Percentiles rank a stretch among this genome's conserved stretches.
phyloP scores from a whole-genome alignment of 1,284 basidiomycete species.

The Pyrrhoderma noxium region DNA sequence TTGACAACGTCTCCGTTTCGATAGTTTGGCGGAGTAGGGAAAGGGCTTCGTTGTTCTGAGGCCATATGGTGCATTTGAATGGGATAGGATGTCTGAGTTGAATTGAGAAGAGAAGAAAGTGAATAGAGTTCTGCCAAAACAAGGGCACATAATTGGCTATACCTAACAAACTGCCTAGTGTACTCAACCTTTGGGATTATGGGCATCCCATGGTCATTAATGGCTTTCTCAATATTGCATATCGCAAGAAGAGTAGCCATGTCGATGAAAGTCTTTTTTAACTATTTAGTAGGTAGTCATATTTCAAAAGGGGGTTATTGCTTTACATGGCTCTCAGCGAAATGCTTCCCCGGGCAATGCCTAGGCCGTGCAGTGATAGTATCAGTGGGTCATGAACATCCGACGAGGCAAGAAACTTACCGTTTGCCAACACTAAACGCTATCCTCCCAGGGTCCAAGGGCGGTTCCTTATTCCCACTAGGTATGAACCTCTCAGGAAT shows the following conservation, averaged over 20 bases:
- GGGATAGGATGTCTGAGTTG: neutral
- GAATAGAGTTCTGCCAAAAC: no score
- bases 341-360: slow-evolving; percentile 10
- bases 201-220: slow-evolving; percentile 15
- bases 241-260: slow-evolving; percentile 17
- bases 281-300: no score
- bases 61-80: neutral
- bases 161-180: slow-evolving; percentile 5
- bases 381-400: neutral
- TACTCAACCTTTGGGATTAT: slow-evolving; percentile 7
- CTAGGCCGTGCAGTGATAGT: neutral
- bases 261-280: slow-evolving; percentile 7
- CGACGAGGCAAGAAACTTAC: neutral
- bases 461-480: neutral
- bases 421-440: slow-evolving; percentile 12
- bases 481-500: slow-evolving; percentile 10
- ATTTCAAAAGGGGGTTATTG: no score
- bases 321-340: slow-evolving; percentile 11
- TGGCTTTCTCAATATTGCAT: slow-evolving; percentile 17
- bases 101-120: no score
- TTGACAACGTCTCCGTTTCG: no score
- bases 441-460: slow-evolving; percentile 1
- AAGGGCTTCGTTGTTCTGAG: neutral
- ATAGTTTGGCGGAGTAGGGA: no score
- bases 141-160: no score